Evolutionary conservation across 306 rosid genomes (phyloP).

Genomic region (Cucumis melo): DNA sequence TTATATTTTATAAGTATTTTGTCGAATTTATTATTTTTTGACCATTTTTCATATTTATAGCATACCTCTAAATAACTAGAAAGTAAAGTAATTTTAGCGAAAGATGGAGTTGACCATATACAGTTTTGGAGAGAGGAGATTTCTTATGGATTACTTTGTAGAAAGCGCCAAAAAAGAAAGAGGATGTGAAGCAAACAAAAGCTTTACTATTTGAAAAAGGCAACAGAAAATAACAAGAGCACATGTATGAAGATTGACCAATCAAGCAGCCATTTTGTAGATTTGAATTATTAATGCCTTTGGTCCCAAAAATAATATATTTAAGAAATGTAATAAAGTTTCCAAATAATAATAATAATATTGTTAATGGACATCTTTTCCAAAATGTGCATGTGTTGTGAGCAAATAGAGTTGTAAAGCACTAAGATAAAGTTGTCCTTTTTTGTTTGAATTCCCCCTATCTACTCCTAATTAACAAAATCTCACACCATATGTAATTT

Average conservation of each 20-base stretch:
- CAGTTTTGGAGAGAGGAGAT: background rate
- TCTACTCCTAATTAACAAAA: too few species aligned
- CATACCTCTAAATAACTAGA: too few species aligned
- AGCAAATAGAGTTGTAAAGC: background rate
- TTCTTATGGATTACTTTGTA: background rate
- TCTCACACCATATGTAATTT: too few species aligned
- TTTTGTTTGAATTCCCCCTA: too few species aligned
- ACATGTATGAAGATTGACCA: slow-evolving; percentile 7
- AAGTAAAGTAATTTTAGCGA: too few species aligned
- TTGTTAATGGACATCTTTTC: background rate
- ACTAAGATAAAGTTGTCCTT: background rate
- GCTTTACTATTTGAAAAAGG: background rate
- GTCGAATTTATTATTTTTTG: too few species aligned
- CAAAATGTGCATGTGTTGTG: background rate
- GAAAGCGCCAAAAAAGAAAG: background rate
- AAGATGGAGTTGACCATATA: background rate
- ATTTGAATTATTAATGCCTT: background rate
- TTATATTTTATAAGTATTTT: too few species aligned
- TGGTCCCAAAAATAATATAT: background rate
- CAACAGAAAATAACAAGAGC: background rate
- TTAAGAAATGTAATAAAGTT: background rate
- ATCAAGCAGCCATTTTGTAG: slow-evolving; percentile 1
- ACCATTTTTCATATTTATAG: too few species aligned
- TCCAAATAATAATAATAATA: background rate
- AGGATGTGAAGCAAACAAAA: background rate